These are phyloP conservation scores for Aquilaria yunnanensis DNA, from an alignment of 345 rosid genomes.

Conservation along the genomic window DNA sequence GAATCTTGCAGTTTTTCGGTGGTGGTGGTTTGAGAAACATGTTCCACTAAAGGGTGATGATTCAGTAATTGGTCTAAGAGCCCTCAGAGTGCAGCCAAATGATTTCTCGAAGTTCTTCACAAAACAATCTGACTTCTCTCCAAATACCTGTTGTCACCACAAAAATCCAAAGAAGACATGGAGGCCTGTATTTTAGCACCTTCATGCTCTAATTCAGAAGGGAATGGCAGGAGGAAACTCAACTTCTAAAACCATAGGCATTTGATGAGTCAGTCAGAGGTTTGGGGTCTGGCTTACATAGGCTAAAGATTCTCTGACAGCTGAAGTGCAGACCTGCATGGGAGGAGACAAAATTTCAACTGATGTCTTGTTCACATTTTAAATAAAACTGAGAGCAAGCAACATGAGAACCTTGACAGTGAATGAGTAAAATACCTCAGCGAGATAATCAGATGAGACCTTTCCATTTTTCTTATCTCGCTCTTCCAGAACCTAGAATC, in stretches of 20 bases:
- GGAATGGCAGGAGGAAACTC: slow-evolving; percentile 20
- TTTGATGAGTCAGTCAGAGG: slow-evolving; percentile 26
- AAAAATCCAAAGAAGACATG: slow-evolving; percentile 15
- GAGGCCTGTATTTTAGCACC: slow-evolving; percentile 18
- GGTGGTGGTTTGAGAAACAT: slow-evolving; percentile 14
- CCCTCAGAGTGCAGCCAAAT: slow-evolving; percentile 76
- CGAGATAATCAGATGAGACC: slow-evolving; percentile 59
- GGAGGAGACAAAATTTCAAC: slow-evolving; percentile 3
- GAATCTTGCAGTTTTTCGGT: slow-evolving; percentile 19
- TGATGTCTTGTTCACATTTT: not conserved
- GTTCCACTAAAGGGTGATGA: slow-evolving; percentile 26
- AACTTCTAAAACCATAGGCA: slow-evolving; percentile 35
- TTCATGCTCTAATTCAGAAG: not conserved
- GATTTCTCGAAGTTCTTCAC: slow-evolving; percentile 71
- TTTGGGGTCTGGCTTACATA: slow-evolving; percentile 62
- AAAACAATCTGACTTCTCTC: slow-evolving; percentile 59
- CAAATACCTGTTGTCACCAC: slow-evolving; percentile 58
- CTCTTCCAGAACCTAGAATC: slow-evolving; percentile 64
- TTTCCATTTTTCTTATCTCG: slow-evolving; percentile 33
- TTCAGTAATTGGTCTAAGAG: slow-evolving; percentile 61
- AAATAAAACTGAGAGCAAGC: not conserved
- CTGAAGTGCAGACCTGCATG: slow-evolving; percentile 79
- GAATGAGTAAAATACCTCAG: slow-evolving; percentile 36
- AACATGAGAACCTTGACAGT: not conserved
- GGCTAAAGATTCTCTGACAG: slow-evolving; percentile 81